These are phyloP conservation scores for Fagus crenata DNA, from an alignment of 306 rosid genomes.

Conservation along the genomic window DNA sequence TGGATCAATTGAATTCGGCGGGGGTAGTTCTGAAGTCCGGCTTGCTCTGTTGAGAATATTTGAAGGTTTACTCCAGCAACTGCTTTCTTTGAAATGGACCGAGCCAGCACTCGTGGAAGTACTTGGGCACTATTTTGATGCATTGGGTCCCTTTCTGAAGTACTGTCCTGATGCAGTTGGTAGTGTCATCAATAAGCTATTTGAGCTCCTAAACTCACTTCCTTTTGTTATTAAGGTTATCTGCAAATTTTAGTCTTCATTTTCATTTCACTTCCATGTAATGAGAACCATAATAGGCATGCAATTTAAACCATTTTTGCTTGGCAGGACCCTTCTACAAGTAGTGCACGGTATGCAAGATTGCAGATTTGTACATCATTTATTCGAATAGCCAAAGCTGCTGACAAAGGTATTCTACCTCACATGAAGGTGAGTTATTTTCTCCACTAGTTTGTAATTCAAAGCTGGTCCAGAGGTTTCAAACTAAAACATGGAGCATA, in stretches of 20 bases:
- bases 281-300: constrained; percentile 14
- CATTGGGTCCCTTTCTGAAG: constrained; percentile 88
- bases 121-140: constrained; percentile 86
- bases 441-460: constrained; percentile 7
- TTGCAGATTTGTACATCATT: constrained; percentile 90
- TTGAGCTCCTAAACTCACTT: constrained; percentile 87
- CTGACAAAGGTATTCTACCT: constrained; percentile 90
- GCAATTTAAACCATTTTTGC: constrained; percentile 30
- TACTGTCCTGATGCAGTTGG: constrained; percentile 87
- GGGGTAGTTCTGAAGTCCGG: constrained; percentile 67
- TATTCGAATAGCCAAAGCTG: constrained; percentile 90
- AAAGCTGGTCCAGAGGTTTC: neutral
- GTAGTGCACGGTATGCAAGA: constrained; percentile 84
- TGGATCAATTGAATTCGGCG: constrained; percentile 57
- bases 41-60: constrained; percentile 61
- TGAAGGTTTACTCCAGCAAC: constrained; percentile 87
- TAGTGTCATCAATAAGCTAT: constrained; percentile 81
- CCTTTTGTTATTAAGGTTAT: constrained; percentile 70
- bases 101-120: constrained; percentile 88
- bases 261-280: constrained; percentile 16
- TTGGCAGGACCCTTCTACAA: constrained; percentile 72
- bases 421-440: constrained; percentile 83
- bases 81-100: constrained; percentile 81
- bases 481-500: constrained; percentile 16
- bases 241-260: constrained; percentile 22